phyloP scores from a whole-genome alignment of 768 basidiomycete genomes.

The Trametes cingulata region DNA sequence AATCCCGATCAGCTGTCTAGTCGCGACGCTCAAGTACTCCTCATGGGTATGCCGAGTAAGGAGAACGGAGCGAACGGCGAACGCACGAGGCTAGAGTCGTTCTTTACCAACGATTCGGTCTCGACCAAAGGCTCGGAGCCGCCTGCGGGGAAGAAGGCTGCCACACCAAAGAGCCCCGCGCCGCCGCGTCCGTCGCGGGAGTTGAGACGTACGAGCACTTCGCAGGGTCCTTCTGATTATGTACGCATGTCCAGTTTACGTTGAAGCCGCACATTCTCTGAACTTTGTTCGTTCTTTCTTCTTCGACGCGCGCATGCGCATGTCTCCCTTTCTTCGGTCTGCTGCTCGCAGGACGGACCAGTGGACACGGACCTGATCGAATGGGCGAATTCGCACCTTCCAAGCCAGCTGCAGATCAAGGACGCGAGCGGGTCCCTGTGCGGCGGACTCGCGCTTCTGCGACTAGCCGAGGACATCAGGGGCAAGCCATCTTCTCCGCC shows the following conservation, averaged over 20 bases:
- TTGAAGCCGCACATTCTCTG: conserved; percentile 8
- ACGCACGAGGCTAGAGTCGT: conserved; percentile 52
- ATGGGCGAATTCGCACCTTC: conserved; percentile 89
- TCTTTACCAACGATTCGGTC: conserved; percentile 49
- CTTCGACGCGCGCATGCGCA: conserved; percentile 3
- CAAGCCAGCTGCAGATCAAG: conserved; percentile 56
- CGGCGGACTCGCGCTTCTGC: conserved; percentile 77
- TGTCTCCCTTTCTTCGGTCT: conserved; percentile 2
- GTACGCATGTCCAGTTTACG: conserved; percentile 18
- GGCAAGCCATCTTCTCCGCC: conserved; percentile 65
- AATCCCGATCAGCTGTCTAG: conserved; percentile 81
- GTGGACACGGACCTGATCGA: conserved; percentile 63
- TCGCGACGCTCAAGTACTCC: conserved; percentile 72
- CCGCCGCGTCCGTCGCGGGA: conserved; percentile 75
- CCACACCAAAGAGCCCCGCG: conserved; percentile 27
- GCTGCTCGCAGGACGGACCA: conserved; percentile 13
- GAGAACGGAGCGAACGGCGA: conserved; percentile 41
- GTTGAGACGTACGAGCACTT: conserved; percentile 42
- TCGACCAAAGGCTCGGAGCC: conserved; percentile 36
- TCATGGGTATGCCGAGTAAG: conserved; percentile 56
- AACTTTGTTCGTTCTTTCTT: conserved; percentile 10
- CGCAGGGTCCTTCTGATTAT: conserved; percentile 16
- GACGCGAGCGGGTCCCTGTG: conserved; percentile 47
- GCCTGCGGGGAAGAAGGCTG: conserved; percentile 23
- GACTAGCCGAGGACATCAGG: conserved; percentile 82